Percentiles rank a stretch among this genome's conserved stretches.
phyloP scores from a whole-genome alignment of 495 filamentous ascomycete genomes.

The Daldinia grandis region DNA sequence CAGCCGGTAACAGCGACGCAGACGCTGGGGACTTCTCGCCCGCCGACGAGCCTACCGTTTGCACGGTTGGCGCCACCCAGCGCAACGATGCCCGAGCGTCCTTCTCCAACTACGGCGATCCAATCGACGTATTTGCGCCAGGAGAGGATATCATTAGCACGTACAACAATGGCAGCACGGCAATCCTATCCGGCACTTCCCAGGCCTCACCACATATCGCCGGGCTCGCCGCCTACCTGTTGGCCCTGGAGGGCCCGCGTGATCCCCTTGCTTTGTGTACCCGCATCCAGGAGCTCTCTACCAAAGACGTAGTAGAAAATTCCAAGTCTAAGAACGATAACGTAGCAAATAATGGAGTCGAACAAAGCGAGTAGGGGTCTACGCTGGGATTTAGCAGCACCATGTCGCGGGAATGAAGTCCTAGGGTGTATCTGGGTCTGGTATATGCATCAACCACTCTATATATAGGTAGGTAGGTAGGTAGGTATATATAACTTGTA shows the following conservation, averaged over 20 bases:
- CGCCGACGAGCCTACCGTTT: conserved; percentile 58
- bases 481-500: conserved; percentile 21
- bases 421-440: not conserved
- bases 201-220: conserved; percentile 63
- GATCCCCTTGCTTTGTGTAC: conserved; percentile 43
- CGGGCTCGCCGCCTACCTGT: conserved; percentile 60
- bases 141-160: conserved; percentile 52
- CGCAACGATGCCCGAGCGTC: conserved; percentile 51
- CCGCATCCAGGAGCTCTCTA: conserved; percentile 49
- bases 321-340: conserved; percentile 36
- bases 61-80: conserved; percentile 61
- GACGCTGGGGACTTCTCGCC: conserved; percentile 52
- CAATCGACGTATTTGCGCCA: conserved; percentile 58
- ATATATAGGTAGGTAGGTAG: no score
- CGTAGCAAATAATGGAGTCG: conserved; percentile 46
- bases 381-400: not conserved
- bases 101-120: conserved; percentile 63
- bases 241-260: conserved; percentile 43
- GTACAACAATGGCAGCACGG: conserved; percentile 48
- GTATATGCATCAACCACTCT: not conserved
- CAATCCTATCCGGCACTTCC: conserved; percentile 60
- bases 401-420: not conserved
- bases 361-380: not conserved
- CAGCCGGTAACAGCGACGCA: conserved; percentile 52
- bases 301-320: conserved; percentile 34